Evolutionary conservation across 345 rosid genomes (phyloP).

Genomic region (Nasturtium officinale): DNA sequence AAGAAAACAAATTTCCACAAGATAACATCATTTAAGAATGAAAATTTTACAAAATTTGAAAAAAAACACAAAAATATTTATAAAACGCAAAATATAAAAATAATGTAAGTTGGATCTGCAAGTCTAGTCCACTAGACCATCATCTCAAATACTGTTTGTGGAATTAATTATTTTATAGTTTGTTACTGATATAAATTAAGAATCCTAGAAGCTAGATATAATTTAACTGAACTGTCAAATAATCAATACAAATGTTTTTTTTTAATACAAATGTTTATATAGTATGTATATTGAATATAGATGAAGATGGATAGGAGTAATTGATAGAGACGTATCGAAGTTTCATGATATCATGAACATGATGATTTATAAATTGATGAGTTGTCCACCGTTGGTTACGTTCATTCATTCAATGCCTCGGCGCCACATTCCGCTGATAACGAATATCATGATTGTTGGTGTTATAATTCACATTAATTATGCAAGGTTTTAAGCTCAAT

Average conservation of each 20-base stretch:
- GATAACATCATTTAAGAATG: background rate
- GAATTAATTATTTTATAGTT: no score
- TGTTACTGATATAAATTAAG: background rate
- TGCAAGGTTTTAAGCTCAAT: background rate
- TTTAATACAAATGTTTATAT: background rate
- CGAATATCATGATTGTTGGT: background rate
- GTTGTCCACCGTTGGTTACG: constrained; percentile 31
- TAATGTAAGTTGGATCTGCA: no score
- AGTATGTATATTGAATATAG: background rate
- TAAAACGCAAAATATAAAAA: background rate
- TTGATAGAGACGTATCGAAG: background rate
- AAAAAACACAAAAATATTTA: no score
- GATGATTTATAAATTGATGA: constrained; percentile 5
- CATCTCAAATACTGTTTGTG: background rate
- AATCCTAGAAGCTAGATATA: background rate
- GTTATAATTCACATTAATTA: background rate
- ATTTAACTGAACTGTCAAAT: background rate
- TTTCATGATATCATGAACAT: constrained; percentile 2
- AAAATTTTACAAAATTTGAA: background rate
- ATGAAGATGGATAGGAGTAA: background rate
- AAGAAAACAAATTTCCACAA: background rate
- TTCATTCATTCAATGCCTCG: constrained; percentile 36
- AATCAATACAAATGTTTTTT: background rate
- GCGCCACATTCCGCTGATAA: constrained; percentile 1
- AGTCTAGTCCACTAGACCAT: no score